These are phyloP conservation scores for Kodamaea restingae DNA, from an alignment of 805 yeast genomes.

Conservation along the genomic window DNA sequence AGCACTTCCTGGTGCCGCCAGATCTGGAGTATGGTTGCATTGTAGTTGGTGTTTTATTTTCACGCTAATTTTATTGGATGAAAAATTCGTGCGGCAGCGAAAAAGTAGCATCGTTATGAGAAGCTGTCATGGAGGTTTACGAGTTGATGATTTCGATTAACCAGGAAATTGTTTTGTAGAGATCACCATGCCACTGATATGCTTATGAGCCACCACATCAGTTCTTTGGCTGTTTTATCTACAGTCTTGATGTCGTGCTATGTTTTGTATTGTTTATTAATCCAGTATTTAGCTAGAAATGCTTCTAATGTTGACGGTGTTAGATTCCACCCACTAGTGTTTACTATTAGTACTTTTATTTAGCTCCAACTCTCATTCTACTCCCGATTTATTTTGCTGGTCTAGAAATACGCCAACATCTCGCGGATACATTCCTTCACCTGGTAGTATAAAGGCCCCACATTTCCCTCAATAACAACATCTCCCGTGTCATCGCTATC, in stretches of 20 bases:
- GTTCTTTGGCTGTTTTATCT: too few relatives aligned
- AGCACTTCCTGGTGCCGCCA: constrained; percentile 47
- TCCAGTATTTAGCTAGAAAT: too few relatives aligned
- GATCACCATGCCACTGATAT: too few relatives aligned
- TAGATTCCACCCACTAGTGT: too few relatives aligned
- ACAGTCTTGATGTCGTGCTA: too few relatives aligned
- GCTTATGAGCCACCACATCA: too few relatives aligned
- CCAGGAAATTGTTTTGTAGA: too few relatives aligned
- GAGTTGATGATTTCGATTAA: too few relatives aligned
- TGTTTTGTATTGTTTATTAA: too few relatives aligned
- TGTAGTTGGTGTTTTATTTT: constrained; percentile 5
- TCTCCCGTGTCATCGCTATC: constrained; percentile 65
- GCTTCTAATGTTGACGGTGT: too few relatives aligned
- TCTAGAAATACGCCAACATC: constrained; percentile 64
- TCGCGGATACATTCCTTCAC: constrained; percentile 68
- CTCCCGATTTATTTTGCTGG: not conserved
- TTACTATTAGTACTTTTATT: too few relatives aligned
- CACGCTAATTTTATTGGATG: constrained; percentile 8
- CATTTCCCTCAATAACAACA: constrained; percentile 78
- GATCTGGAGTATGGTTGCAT: constrained; percentile 48
- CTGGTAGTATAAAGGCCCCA: constrained; percentile 70
- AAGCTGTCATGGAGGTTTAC: not conserved
- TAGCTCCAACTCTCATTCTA: not conserved
- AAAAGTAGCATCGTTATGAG: too few relatives aligned
- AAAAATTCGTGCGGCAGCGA: constrained; percentile 8